phyloP scores from a whole-genome alignment of 2,329 filamentous ascomycete species.

The Knufia petricola region DNA sequence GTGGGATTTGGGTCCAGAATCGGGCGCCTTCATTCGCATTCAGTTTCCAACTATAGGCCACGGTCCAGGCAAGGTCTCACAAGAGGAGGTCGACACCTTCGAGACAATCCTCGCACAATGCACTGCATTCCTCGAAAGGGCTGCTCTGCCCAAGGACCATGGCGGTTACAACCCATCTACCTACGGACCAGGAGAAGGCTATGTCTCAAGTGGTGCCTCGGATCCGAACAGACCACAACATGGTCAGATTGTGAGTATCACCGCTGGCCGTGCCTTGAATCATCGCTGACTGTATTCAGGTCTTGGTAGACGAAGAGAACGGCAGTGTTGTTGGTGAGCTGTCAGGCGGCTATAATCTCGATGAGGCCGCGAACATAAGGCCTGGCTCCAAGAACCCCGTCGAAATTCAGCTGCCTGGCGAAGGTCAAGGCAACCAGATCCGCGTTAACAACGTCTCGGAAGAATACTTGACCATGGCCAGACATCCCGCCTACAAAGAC shows the following conservation, averaged over 20 bases:
- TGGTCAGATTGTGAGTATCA: conserved; percentile 24
- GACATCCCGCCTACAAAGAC: conserved; percentile 85
- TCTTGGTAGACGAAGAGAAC: conserved; percentile 90
- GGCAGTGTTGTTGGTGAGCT: conserved; percentile 91
- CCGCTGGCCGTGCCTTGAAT: too few species aligned
- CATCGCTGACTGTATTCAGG: conserved; percentile 60
- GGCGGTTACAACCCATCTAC: conserved; percentile 66
- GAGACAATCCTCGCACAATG: conserved; percentile 98
- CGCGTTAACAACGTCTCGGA: conserved; percentile 40
- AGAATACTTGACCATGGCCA: conserved; percentile 61
- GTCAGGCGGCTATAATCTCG: conserved; percentile 67
- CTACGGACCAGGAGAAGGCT: conserved; percentile 71
- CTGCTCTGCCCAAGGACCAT: conserved; percentile 47
- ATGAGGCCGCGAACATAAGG: conserved; percentile 65
- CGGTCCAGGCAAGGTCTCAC: conserved; percentile 54
- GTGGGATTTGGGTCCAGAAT: conserved; percentile 83
- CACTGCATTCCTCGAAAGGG: conserved; percentile 85
- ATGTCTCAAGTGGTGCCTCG: conserved; percentile 39
- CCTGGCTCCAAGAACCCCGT: conserved; percentile 82
- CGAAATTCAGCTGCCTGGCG: conserved; percentile 37
- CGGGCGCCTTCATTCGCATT: conserved; percentile 83
- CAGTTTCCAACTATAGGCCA: conserved; percentile 71
- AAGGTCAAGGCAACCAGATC: conserved; percentile 39
- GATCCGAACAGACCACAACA: conserved; percentile 21
- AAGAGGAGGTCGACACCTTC: conserved; percentile 92